Evolutionary conservation across 371 early-diverging fungal genomes (phyloP).

Genomic region (Amoeboaphelidium occidentale): DNA sequence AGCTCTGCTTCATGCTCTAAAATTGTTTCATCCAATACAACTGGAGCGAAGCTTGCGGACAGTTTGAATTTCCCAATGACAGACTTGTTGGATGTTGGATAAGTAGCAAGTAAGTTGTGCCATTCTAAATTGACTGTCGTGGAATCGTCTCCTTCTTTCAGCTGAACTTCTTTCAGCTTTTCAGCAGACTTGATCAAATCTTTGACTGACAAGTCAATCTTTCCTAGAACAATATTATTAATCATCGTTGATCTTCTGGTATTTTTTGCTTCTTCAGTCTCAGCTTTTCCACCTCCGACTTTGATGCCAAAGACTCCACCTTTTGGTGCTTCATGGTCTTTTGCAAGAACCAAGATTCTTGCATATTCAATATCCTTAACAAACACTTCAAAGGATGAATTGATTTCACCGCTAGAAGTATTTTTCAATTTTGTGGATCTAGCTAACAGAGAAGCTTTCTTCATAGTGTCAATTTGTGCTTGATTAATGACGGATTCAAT

Average conservation of each 20-base stretch:
- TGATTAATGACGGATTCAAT: background rate
- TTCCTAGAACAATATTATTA: background rate
- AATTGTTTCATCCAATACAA: background rate
- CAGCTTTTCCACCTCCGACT: background rate
- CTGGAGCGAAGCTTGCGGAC: background rate
- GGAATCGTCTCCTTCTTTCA: no score
- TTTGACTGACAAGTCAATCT: background rate
- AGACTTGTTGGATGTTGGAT: background rate
- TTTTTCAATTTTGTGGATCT: no score
- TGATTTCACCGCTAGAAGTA: background rate
- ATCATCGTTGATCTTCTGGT: background rate
- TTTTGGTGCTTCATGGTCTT: background rate
- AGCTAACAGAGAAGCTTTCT: no score
- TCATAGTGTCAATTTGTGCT: background rate
- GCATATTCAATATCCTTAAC: background rate
- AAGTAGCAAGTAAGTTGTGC: no score
- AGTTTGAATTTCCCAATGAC: background rate
- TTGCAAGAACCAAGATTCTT: background rate
- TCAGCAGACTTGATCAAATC: background rate
- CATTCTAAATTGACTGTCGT: no score
- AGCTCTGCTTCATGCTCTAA: background rate
- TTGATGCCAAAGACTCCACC: background rate
- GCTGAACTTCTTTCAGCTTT: background rate
- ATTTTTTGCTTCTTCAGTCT: background rate
- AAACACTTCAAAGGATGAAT: background rate